These are phyloP conservation scores for Cyclotella cryptica DNA, from an alignment of 108 stramenopile species.

Conservation along the genomic window DNA sequence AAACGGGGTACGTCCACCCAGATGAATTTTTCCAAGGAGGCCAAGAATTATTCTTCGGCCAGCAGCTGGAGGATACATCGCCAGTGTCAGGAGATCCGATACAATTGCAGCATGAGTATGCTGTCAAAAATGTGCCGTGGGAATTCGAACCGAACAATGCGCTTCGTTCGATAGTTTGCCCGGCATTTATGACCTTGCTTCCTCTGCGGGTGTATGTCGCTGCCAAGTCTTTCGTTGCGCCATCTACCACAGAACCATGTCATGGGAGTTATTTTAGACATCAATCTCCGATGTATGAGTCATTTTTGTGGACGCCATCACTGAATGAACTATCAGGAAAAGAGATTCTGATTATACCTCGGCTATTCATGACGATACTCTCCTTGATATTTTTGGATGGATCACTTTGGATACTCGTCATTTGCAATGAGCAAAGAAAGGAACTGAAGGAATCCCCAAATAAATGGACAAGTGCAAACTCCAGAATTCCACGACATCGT, in stretches of 20 bases:
- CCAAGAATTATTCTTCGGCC: slow-evolving; percentile 79
- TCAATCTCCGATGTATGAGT: slow-evolving; percentile 1
- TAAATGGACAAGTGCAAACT: too few species aligned
- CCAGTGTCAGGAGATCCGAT: background rate
- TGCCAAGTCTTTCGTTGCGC: slow-evolving; percentile 15
- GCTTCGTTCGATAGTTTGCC: slow-evolving; percentile 78
- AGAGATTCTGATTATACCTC: slow-evolving; percentile 71
- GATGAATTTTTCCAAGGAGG: slow-evolving; percentile 91
- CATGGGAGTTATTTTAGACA: background rate
- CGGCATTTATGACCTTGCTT: slow-evolving; percentile 68
- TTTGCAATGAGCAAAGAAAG: slow-evolving; percentile 11
- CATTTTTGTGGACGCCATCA: background rate
- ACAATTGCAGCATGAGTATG: slow-evolving; percentile 12
- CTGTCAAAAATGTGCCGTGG: slow-evolving; percentile 63
- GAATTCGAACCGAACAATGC: slow-evolving; percentile 80
- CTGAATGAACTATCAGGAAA: slow-evolving; percentile 60
- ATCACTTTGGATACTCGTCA: slow-evolving; percentile 56
- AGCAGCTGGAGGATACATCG: slow-evolving; percentile 27
- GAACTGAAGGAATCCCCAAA: background rate
- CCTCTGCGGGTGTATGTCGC: slow-evolving; percentile 60
- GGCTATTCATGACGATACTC: slow-evolving; percentile 67
- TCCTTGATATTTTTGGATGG: slow-evolving; percentile 67
- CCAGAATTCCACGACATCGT: too few species aligned
- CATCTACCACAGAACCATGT: slow-evolving; percentile 6
- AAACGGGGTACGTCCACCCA: slow-evolving; percentile 79